Base-by-base conservation (phyloP, 805 yeast species). In the Maudiozyma barnettii region DNA sequence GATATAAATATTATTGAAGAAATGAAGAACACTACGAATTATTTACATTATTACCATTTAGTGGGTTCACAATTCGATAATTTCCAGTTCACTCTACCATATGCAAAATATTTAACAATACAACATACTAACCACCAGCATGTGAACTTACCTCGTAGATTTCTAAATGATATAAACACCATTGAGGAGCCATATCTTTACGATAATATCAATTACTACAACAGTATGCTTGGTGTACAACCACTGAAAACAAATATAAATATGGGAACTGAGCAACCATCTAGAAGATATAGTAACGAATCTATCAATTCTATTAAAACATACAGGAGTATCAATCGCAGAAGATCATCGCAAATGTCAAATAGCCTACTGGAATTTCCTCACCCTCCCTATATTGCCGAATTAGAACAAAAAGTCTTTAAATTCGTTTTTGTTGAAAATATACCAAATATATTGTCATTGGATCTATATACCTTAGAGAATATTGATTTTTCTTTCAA, bases 171-270 rank as follows among this genome's bases (percentile, higher is more conserved):
- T 26, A 26, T 12, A 3, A 9, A 26, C 10, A 26, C 30, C 10
- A 9, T 26, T 9, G 30, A 26, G 8, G 30, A 26, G 14, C 18
- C 38, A 8, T 2, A 8, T 3, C 8, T 29, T 7, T 38, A 45
- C 8, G n/a, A 20, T 18, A 18, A 13, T 31, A 26, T 39, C 4
- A 10, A 39, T 35, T 14, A 19, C 9, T 38, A 33, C 30, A 50
- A 52, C 44, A 50, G 56, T 9, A 51, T 57, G 12, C 54, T 60
- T 2, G 61, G 62, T 3, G 52, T 61, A 7, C 54, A 50, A 36
- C 56, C 56, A 39, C 51, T 61, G 21, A 52, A 55, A 41, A 53
- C 51, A 23, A 58, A 58, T 52, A 39, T 58, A 19, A 56, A 57
- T 5, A 61, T 60, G 1, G 41, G 51, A n/a, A 51, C 52, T 21